Base-by-base conservation (phyloP, 345 rosid genomes). In the Tarenaya hassleriana region DNA sequence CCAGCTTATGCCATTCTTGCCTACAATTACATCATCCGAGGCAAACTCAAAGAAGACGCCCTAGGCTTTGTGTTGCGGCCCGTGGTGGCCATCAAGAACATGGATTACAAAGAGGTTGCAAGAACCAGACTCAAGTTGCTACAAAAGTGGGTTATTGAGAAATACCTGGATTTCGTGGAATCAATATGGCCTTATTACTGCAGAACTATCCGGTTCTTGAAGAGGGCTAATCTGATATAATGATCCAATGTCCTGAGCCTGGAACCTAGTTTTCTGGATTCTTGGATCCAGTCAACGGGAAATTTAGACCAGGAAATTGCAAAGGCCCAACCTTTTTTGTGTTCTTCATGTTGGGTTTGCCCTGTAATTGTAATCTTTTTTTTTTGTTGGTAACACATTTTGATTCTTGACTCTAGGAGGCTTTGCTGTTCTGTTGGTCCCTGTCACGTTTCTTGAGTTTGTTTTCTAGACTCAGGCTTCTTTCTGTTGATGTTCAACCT, bases 121-220 rank as follows among this genome's bases (percentile, higher is more conserved):
- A 71, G 77, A 62, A 74, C 51, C 60, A 84, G 62, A 54, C 64
- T 78, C 64, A 72, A 72, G 73, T 80, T 63, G 64, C 51, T 86
- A 31, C 68, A 66, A 74, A 84, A 47, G 29, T 80, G 87, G 92
- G 7, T 77, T 61, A 16, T 53, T 68, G 98, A 91, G 73, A 74
- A 52, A 67, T 78, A 82, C 69, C 50, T 91, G 72, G 96, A 84
- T 60, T 87, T 52, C 55, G 73, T 91, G 58, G 96, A 91, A 59
- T 82, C 86, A 18, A 63, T 90, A 68, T 90, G 98, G 96, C 96
- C 96, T 14, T 73, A 69, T 69, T 87, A 91, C 70, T 91, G 98
- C 72, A 75, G 92, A 72, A 83, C 96, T 34, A 78, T 91, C 75
- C 77, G 98, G 69, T 91, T 87, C 69, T 73, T 91, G 17, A 91